Evolutionary conservation across 495 filamentous ascomycete genomes (phyloP), one percentile per base, ranked within the genome.

Genomic region (Penicillium coffeae): DNA sequence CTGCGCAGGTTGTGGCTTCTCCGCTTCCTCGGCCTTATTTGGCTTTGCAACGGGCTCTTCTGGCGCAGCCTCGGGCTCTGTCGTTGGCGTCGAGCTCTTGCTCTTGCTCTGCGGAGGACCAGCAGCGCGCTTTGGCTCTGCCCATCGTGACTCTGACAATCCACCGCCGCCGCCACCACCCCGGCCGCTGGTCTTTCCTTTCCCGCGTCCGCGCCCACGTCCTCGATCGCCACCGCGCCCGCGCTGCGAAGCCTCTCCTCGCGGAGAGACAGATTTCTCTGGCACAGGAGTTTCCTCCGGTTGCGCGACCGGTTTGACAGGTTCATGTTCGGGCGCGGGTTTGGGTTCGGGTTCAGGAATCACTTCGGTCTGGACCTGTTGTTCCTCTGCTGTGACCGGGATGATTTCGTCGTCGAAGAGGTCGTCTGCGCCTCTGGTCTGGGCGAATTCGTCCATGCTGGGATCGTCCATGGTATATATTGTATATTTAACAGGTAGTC

Each of bases 391-490:
- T 2, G 75, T 44, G 21, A 85, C 66, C 3, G 85, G 84, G 27
- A 81, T 81, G 52, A 87, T 85, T 55, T 87, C 85, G 56, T 88
- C 85, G 52, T 84, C 81, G 56, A 87, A 87, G 13, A 88, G 65
- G 61, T 88, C 83, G 52, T 89, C 84, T 13, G 75, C 77, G 9
- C 73, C 75, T 21, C 84, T 73, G 0, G 84, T 85, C 55, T 87
- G 85, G 14, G 83, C 83, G 53, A 87, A 87, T 47, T 71, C 68
- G 50, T 75, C 70, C 48, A 70, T 62, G 38, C 62, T 37, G 61
- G 56, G 59, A 65, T 66, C 18, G 21, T 8, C 10, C 15, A 13
- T 22, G 16, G 1, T 35, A 8, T 22, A 10, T 15, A 22, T 9
- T 16, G 36, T 2, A 15, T 19, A 1, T 12, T 16, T 12, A 10